Evolutionary conservation across 805 yeast species (phyloP), one percentile per base, ranked within the genome.

Genomic region (Blastobotrys americana): DNA sequence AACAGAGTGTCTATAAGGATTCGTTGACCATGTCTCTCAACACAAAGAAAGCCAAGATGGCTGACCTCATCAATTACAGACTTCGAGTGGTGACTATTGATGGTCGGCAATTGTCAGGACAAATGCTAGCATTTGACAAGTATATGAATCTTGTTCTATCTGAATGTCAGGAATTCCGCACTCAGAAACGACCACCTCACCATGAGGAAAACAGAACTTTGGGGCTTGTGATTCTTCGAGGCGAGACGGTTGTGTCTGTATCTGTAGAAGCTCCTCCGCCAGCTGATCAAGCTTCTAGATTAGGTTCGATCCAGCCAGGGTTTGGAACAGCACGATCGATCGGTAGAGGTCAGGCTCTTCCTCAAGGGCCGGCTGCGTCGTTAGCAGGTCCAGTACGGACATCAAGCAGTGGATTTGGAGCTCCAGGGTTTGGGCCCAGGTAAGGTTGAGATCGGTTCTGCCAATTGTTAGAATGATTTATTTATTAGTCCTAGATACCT

Each of bases 111-210:
- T 77, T 84, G 52, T 71, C 80, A 4, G 98, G 98, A 1, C 80
- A 79, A 50, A 71, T 90, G 43, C 65, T 89, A 50, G 88, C 97
- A 5, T 90, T 86, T 61, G 98, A 93, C 63, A 82, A 55, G 58
- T 84, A 82, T 60, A 80, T 89, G 82, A 90, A 90, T 62, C 60
- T 90, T 15, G 95, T 93, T 10, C 67, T 90, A 25, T 74, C 84
- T 9, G 93, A 89, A 51, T 77, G 93, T 35, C 88, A 85, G 56
- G 98, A 90, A 60, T 78, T 78, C 56, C 72, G 97, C 52, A 64
- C 80, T 8, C 79, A 95, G 3, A 80, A 78, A 54, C 78, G 78
- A 49, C 73, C 84, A 5, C 27, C 21, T 34, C 42, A 18, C 59
- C 73, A 22, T 71, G 84, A 81, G 48, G 89, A 83, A 50, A 85